Percentiles rank a stretch among this genome's conserved stretches.
phyloP scores from a whole-genome alignment of 179 eudicot species.

The Beta macrorhiza region DNA sequence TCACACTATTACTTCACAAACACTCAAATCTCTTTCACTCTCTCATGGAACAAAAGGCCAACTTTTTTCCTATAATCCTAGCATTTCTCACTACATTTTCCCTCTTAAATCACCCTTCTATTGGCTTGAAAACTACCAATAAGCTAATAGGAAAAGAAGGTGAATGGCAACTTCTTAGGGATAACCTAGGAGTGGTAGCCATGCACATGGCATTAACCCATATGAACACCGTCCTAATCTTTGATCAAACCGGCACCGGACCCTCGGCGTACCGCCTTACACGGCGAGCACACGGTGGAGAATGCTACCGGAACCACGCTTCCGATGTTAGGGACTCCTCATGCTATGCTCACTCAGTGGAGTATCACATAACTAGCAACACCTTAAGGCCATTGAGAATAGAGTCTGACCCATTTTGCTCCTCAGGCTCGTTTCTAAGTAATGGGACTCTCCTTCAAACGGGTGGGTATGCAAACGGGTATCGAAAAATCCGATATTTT shows the following conservation, averaged over 20 bases:
- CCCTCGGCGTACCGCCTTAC: conserved; percentile 46
- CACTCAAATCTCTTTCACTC: not conserved
- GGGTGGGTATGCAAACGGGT: conserved; percentile 36
- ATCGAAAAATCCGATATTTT: conserved; percentile 25
- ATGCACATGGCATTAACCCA: conserved; percentile 71
- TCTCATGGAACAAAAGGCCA: conserved; percentile 7
- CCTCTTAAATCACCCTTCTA: not conserved
- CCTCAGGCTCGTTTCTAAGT: conserved; percentile 35
- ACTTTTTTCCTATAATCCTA: not conserved
- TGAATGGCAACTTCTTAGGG: conserved; percentile 50
- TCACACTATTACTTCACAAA: not conserved
- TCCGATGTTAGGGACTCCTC: conserved; percentile 32
- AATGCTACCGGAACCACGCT: conserved; percentile 18
- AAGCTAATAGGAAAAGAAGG: conserved; percentile 30
- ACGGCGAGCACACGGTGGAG: conserved; percentile 29
- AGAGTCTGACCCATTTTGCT: conserved; percentile 36
- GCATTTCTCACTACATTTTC: not conserved
- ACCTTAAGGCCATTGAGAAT: conserved; percentile 40
- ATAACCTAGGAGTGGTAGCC: conserved; percentile 58
- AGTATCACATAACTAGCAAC: conserved; percentile 45
- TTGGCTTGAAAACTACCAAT: not conserved
- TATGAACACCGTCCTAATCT: conserved; percentile 47
- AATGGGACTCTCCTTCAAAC: conserved; percentile 40
- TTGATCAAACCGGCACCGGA: conserved; percentile 49
- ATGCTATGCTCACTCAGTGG: conserved; percentile 72